A percentile compares a stretch with the other conserved stretches of the same genome.
phyloP scores from a whole-genome alignment of 805 yeast genomes.

The Wickerhamomyces bovis region DNA sequence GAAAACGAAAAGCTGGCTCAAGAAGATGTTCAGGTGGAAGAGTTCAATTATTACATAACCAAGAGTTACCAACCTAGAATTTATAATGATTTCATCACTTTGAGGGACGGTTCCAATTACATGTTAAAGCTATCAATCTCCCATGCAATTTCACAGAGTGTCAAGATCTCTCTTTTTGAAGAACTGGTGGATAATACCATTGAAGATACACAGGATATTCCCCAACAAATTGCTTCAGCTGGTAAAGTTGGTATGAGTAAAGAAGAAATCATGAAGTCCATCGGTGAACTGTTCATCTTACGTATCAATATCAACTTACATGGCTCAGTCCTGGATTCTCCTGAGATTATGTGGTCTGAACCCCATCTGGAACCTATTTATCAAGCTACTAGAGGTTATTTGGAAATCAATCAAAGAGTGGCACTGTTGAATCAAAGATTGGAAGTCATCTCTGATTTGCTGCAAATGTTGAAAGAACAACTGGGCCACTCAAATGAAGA shows the following conservation, averaged over 20 bases:
- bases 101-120: slow-evolving; percentile 83
- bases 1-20: slow-evolving; percentile 87
- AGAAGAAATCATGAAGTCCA: slow-evolving; percentile 93
- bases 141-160: slow-evolving; percentile 94
- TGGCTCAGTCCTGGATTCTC: slow-evolving; percentile 89
- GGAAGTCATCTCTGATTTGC: slow-evolving; percentile 87
- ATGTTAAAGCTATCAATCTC: slow-evolving; percentile 91
- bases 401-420: slow-evolving; percentile 93
- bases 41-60: slow-evolving; percentile 91
- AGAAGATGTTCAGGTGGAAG: slow-evolving; percentile 92
- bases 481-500: slow-evolving; percentile 93
- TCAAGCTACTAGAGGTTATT: slow-evolving; percentile 92
- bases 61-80: slow-evolving; percentile 91
- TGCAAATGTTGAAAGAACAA: slow-evolving; percentile 96
- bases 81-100: slow-evolving; percentile 90
- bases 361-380: slow-evolving; percentile 97
- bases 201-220: slow-evolving; percentile 95
- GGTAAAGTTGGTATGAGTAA: slow-evolving; percentile 95
- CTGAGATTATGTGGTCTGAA: slow-evolving; percentile 98
- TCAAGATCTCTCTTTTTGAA: slow-evolving; percentile 90
- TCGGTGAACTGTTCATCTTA: slow-evolving; percentile 90
- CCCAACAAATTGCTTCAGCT: slow-evolving; percentile 88
- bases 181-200: slow-evolving; percentile 95
- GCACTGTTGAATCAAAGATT: slow-evolving; percentile 83
- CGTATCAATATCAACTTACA: slow-evolving; percentile 76